These are phyloP conservation scores for Begonia loranthoides DNA, from an alignment of 306 rosid genomes.

Conservation along the genomic window DNA sequence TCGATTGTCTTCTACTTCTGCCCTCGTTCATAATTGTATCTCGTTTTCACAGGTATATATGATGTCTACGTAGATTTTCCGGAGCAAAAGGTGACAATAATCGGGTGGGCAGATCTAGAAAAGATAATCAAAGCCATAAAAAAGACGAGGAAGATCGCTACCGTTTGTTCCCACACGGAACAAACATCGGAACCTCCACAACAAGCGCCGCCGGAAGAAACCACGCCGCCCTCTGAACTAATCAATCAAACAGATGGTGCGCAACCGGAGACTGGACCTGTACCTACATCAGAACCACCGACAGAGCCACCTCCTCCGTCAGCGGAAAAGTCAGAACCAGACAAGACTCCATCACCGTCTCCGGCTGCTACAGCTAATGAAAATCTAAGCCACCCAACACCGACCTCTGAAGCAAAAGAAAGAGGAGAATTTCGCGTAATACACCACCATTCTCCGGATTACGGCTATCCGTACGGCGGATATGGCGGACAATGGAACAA, in stretches of 20 bases:
- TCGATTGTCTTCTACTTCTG: not conserved
- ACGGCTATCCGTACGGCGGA: slow-evolving; percentile 21
- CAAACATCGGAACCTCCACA: slow-evolving; percentile 25
- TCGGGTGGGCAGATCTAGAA: slow-evolving; percentile 89
- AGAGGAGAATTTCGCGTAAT: slow-evolving; percentile 29
- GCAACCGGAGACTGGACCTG: slow-evolving; percentile 8
- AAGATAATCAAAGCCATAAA: slow-evolving; percentile 61
- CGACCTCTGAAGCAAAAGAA: slow-evolving; percentile 18
- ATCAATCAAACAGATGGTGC: slow-evolving; percentile 5
- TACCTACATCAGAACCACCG: slow-evolving; percentile 15
- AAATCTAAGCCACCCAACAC: slow-evolving; percentile 13
- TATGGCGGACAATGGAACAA: slow-evolving; percentile 22
- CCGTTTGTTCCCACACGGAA: slow-evolving; percentile 44
- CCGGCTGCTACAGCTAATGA: slow-evolving; percentile 16
- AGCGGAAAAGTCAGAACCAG: slow-evolving; percentile 19
- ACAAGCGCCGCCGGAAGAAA: slow-evolving; percentile 17
- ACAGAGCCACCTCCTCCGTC: slow-evolving; percentile 15
- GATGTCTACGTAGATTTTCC: slow-evolving; percentile 52
- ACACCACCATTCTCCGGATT: slow-evolving; percentile 29
- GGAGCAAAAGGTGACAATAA: slow-evolving; percentile 50
- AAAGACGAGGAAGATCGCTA: slow-evolving; percentile 70
- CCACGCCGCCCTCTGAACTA: slow-evolving; percentile 14
- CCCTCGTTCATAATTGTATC: not conserved
- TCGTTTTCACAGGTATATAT: slow-evolving; percentile 49
- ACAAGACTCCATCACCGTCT: slow-evolving; percentile 13